These are phyloP conservation scores for Dissophora ornata DNA, from an alignment of 192 early-diverging fungal genomes.

Conservation along the genomic window DNA sequence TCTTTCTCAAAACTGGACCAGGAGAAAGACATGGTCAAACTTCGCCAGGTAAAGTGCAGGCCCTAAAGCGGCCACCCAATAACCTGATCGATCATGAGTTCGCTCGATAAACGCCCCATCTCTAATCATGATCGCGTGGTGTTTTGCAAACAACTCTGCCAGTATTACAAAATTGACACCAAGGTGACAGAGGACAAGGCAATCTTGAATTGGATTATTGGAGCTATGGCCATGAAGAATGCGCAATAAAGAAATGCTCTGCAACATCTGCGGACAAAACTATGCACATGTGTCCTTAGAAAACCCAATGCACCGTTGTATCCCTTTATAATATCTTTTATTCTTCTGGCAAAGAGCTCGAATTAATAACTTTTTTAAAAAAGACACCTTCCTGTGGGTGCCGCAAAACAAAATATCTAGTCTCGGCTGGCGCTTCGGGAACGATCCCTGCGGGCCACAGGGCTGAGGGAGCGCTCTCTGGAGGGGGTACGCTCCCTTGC, in stretches of 20 bases:
- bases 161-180: slow-evolving; percentile 65
- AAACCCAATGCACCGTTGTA: too few relatives aligned
- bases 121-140: too few relatives aligned
- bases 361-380: too few relatives aligned
- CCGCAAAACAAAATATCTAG: slow-evolving; percentile 37
- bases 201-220: slow-evolving; percentile 60
- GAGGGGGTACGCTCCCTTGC: slow-evolving; percentile 11
- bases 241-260: slow-evolving; percentile 23
- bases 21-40: slow-evolving; percentile 52
- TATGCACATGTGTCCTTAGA: too few relatives aligned
- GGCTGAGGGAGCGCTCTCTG: slow-evolving; percentile 23
- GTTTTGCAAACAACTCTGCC: too few relatives aligned
- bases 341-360: too few relatives aligned
- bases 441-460: slow-evolving; percentile 19
- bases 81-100: too few relatives aligned
- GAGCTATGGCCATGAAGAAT: slow-evolving; percentile 66
- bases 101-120: too few relatives aligned
- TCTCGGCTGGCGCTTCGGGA: slow-evolving; percentile 48
- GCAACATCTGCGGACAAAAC: neutral
- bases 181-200: slow-evolving; percentile 48
- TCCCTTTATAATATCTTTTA: too few relatives aligned
- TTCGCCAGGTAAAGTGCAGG: slow-evolving; percentile 63
- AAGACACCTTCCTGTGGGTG: too few relatives aligned
- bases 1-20: slow-evolving; percentile 55
- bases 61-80: too few relatives aligned